Evolutionary conservation across 176 grass and related monocot genomes (phyloP).

Genomic region (Avena sativa): DNA sequence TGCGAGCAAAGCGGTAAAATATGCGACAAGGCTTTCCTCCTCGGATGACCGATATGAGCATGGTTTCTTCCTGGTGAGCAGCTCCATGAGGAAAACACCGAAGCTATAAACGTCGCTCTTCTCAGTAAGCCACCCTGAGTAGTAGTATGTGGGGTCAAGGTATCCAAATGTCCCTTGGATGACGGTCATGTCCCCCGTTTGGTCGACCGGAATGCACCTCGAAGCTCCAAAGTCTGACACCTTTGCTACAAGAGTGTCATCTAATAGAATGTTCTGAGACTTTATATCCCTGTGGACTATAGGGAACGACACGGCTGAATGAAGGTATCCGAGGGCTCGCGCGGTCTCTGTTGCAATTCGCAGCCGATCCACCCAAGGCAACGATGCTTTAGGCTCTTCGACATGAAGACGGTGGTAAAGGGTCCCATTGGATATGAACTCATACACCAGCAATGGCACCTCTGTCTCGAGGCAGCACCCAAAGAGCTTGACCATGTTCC

Average conservation of each 20-base stretch:
- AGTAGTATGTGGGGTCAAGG: neutral
- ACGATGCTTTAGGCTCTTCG: neutral
- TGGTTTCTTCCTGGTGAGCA: neutral
- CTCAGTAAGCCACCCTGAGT: neutral
- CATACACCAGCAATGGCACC: neutral
- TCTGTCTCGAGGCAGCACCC: neutral
- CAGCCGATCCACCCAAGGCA: neutral
- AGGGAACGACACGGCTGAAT: neutral
- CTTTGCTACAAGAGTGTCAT: neutral
- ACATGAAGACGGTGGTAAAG: neutral
- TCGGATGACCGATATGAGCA: neutral
- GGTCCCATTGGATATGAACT: too few species aligned
- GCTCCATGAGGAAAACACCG: neutral
- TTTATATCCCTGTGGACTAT: slow-evolving; percentile 1
- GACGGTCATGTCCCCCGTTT: neutral
- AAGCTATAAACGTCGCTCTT: neutral
- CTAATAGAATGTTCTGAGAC: neutral
- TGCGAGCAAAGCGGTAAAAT: neutral
- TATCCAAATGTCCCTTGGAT: neutral
- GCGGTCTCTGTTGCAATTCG: neutral
- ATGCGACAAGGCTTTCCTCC: neutral
- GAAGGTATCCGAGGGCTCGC: neutral
- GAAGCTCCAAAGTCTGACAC: neutral
- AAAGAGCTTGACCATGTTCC: neutral
- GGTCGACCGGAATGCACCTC: neutral